Evolutionary conservation across 805 yeast species (phyloP), one percentile per base, ranked within the genome.

Genomic region (Kodamaea sagamina): DNA sequence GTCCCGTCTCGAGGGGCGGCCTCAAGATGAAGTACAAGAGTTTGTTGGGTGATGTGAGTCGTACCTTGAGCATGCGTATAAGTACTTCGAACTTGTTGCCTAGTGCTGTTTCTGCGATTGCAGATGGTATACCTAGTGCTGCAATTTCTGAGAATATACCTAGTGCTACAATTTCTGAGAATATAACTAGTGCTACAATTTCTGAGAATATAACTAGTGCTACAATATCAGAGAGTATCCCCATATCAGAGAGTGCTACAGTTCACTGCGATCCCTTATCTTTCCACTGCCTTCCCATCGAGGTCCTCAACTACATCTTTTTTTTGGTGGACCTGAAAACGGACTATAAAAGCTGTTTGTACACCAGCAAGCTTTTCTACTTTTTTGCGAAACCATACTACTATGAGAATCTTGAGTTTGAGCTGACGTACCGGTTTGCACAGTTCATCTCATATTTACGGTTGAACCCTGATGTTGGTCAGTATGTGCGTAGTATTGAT

Each of bases 361-460:
- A 74, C 43, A 80, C 82, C 6, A 71, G 73, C 57, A 75, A 67
- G 44, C 54, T 63, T 26, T 74, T 84, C 50, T 75, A 81, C 57
- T 59, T 56, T 25, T 63, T 79, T 5, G 74, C 83, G 2, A 77
- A 79, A 50, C 74, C 74, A 4, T 68, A 72, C 17, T 61, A 88
- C 8, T 89, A 86, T 59, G 55, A 66, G 10, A 47, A 62, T 6
- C 80, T 90, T 3, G 47, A 53, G 10, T 75, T 89, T 50, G 75
- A 79, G 0, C 81, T 95, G 2, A 82, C 90, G 5, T 89, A 85
- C 57, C 67, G 96, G 32, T 77, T 86, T 34, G 93, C 88, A 0
- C 96, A 89, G 61, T 82, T 89, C 53, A 79, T 89, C 4, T 74
- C 89, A 1, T 74, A 81, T 4, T 61, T 89, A n/a, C 69, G 85